Percentiles rank a stretch among this genome's conserved stretches.
Conservation (phyloP, 2,329 filamentous ascomycete species). For the Diplocarpon mali region DNA sequence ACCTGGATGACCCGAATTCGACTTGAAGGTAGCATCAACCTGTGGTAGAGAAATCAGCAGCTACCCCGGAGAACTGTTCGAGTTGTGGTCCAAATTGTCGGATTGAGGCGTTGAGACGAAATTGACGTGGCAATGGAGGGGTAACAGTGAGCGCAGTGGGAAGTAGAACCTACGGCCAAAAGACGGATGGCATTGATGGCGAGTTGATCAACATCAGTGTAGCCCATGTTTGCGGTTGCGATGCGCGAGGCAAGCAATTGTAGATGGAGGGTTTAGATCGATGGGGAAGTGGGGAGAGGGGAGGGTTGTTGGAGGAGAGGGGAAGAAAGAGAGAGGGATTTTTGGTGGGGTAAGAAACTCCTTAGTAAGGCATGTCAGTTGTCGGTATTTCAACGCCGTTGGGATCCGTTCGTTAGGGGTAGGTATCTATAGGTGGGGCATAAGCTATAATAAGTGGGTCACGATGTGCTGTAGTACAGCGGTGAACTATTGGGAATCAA, state of each 20-base stretch:
- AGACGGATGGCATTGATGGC: constrained; percentile 97
- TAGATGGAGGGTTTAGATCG: background rate
- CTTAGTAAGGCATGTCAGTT: too few relatives aligned
- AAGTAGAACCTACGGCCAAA: constrained; percentile 65
- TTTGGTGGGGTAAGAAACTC: background rate
- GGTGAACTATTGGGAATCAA: too few relatives aligned
- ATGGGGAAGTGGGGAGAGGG: background rate
- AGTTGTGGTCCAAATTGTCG: background rate
- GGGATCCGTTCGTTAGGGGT: background rate
- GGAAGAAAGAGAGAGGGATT: background rate
- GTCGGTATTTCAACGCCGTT: background rate
- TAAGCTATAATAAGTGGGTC: too few relatives aligned
- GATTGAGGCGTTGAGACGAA: background rate
- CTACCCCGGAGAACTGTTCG: background rate
- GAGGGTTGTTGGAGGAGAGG: background rate
- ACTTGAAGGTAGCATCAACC: constrained; percentile 94
- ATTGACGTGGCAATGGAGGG: constrained; percentile 9
- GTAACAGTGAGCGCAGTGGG: constrained; percentile 12
- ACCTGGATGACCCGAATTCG: constrained; percentile 97
- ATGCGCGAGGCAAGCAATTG: constrained; percentile 1
- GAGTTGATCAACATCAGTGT: constrained; percentile 75
- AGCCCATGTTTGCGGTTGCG: constrained; percentile 54
- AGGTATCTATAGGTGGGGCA: too few relatives aligned
- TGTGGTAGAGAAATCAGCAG: constrained; percentile 32
- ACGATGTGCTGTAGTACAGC: too few relatives aligned